Base-by-base conservation (phyloP, 2,329 filamentous ascomycete species). In the Fusarium sp. region DNA sequence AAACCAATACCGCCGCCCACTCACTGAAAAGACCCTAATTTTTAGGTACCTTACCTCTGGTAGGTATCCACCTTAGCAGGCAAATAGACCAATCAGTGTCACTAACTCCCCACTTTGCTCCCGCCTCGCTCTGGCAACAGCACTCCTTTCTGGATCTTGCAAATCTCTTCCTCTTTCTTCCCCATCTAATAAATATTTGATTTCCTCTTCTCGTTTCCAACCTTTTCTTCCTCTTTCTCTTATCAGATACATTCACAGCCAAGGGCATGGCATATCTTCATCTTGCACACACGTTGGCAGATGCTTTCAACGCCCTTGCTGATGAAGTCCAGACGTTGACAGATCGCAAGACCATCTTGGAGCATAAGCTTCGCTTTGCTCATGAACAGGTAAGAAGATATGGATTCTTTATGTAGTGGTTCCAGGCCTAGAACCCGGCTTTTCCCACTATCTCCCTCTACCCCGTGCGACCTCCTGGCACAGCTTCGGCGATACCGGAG, bases 341-440 rank as follows among this genome's bases (percentile, higher is more conserved):
- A 71, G 89, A 91, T 78, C 86, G 87, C 72, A 90, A 91, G 77
- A 90, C 87, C 32, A 86, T 91, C 59, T 82, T 91, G 64, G 89
- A 91, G 81, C 88, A 91, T 80, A 91, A 91, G 80, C 83, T 91
- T 72, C 85, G 88, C 57, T 91, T 88, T 81, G 89, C 89, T 35
- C 89, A 90, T 73, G 88, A 91, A 78, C 89, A 91, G 85, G 89
- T 91, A 85, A 79, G 86, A 85, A 79, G 86, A 59, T 49, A 54
- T 23, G 15, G 18, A 27, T 61, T 23, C 32, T 44, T 57, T 37
- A n/a, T 6, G 60, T 58, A 55, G 41, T 48, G 63, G 50, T 55
- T 37, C 17, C 27, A 44, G 37, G 38, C 38, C 40, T 58, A 38
- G 59, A 67, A 57, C 60, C 68, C 45, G 60, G 44, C 55, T 60